Percentiles rank a stretch among this genome's conserved stretches.
Evolutionary conservation across 176 grass and related monocot genomes (phyloP).

Genomic region (Puya raimondii): DNA sequence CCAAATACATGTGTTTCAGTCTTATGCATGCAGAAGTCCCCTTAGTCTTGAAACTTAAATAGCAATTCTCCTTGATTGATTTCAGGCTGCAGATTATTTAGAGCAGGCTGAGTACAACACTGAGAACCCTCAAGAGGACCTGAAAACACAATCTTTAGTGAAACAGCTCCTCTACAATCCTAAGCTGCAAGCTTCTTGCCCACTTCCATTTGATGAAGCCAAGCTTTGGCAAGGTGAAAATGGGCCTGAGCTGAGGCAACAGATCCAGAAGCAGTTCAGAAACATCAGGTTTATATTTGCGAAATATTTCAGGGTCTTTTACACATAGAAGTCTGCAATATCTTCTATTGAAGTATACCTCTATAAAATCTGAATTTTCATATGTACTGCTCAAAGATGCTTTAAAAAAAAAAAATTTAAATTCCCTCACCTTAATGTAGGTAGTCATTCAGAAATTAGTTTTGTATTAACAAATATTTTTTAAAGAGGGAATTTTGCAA

Average conservation of each 20-base stretch:
- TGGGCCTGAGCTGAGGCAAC: conserved; percentile 67
- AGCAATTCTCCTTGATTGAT: conserved; percentile 10
- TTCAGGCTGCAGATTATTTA: conserved; percentile 86
- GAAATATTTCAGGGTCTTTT: too few species aligned
- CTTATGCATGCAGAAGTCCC: not conserved
- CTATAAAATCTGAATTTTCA: too few species aligned
- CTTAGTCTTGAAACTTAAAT: not conserved
- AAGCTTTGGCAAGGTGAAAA: conserved; percentile 92
- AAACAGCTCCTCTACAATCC: conserved; percentile 65
- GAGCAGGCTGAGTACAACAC: conserved; percentile 93
- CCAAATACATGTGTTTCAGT: too few species aligned
- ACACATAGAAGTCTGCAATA: too few species aligned
- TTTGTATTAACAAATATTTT: too few species aligned
- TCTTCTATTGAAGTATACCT: too few species aligned
- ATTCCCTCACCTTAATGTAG: too few species aligned
- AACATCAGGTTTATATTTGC: conserved; percentile 62
- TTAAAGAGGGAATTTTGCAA: too few species aligned
- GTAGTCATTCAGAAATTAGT: too few species aligned
- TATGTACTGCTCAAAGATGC: too few species aligned
- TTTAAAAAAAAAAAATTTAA: too few species aligned
- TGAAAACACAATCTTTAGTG: conserved; percentile 76
- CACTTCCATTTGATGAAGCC: conserved; percentile 74
- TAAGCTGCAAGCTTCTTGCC: conserved; percentile 67
- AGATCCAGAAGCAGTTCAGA: conserved; percentile 90
- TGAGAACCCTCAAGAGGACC: conserved; percentile 65